Conservation (phyloP, 2,329 filamentous ascomycete species). For the Microdochium paspali region DNA sequence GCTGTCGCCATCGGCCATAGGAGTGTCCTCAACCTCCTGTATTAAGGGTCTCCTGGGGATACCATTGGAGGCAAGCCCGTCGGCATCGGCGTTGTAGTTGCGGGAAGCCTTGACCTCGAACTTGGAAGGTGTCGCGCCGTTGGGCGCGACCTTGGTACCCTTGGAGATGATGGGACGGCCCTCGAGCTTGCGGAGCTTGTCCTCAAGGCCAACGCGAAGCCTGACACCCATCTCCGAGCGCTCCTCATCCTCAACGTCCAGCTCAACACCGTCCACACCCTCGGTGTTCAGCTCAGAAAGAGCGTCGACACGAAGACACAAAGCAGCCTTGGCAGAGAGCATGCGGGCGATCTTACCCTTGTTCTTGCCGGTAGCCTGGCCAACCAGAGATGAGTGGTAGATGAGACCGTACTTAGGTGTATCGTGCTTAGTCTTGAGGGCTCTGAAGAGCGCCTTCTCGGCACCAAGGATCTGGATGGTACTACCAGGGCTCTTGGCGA, state of each 20-base stretch:
- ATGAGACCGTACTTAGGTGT: conserved; percentile 97
- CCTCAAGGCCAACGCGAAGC: conserved; percentile 64
- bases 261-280: conserved; percentile 40
- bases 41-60: conserved; percentile 27
- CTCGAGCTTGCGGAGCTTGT: conserved; percentile 69
- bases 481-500: conserved; percentile 89
- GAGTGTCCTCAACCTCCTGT: conserved; percentile 28
- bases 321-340: conserved; percentile 84
- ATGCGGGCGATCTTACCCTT: conserved; percentile 99
- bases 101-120: conserved; percentile 87
- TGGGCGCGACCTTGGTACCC: conserved; percentile 65
- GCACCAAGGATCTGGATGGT: conserved; percentile 98
- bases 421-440: conserved; percentile 97
- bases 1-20: conserved; percentile 32
- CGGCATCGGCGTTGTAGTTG: conserved; percentile 91
- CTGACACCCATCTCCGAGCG: conserved; percentile 70
- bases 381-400: conserved; percentile 87
- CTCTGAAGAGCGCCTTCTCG: conserved; percentile 97
- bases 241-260: conserved; percentile 75
- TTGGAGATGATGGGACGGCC: conserved; percentile 79
- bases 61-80: conserved; percentile 62
- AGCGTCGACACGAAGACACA: conserved; percentile 89
- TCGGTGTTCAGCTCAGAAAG: conserved; percentile 67
- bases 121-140: conserved; percentile 62
- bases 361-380: conserved; percentile 94